A percentile compares a stretch with the other conserved stretches of the same genome.
Evolutionary conservation across 2,329 filamentous ascomycete species (phyloP).

Genomic region (Tetracladium maxilliforme): DNA sequence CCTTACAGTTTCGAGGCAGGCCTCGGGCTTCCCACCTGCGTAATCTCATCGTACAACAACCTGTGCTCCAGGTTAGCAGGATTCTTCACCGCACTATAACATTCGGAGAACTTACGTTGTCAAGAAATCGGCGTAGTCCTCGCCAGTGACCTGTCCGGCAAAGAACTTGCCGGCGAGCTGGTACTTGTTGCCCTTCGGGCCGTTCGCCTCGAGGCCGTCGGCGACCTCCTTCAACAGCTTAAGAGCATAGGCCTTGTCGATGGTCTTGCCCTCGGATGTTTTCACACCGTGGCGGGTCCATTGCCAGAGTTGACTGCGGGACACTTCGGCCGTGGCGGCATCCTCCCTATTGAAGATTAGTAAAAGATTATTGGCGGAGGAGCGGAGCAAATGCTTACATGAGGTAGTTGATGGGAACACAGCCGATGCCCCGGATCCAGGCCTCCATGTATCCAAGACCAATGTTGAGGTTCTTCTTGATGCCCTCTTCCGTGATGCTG

Average conservation of each 20-base stretch:
- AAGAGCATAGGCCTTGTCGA: slow-evolving; percentile 85
- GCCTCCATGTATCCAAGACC: slow-evolving; percentile 97
- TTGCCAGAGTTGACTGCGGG: slow-evolving; percentile 89
- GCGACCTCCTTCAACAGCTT: slow-evolving; percentile 78
- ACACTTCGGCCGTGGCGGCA: slow-evolving; percentile 92
- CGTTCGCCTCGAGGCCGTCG: slow-evolving; percentile 58
- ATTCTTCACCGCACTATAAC: slow-evolving; percentile 4
- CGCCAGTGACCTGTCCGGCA: slow-evolving; percentile 80
- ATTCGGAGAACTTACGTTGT: slow-evolving; percentile 48
- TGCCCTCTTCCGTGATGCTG: slow-evolving; percentile 81
- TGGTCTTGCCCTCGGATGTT: slow-evolving; percentile 77
- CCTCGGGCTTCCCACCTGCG: slow-evolving; percentile 46
- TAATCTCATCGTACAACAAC: slow-evolving; percentile 79
- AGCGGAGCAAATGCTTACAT: slow-evolving; percentile 41
- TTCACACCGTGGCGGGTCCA: slow-evolving; percentile 66
- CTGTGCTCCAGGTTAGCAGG: slow-evolving; percentile 25
- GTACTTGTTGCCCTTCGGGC: slow-evolving; percentile 80
- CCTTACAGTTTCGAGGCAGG: slow-evolving; percentile 52
- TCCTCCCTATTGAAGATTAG: slow-evolving; percentile 50
- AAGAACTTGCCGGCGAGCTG: slow-evolving; percentile 88
- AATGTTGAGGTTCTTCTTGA: slow-evolving; percentile 95
- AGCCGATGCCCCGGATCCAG: slow-evolving; percentile 88
- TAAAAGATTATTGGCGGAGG: background rate
- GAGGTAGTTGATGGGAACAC: slow-evolving; percentile 92
- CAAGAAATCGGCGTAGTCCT: slow-evolving; percentile 95